Conservation (phyloP, 805 yeast genomes). For the Cyberlindnera maclurae region DNA sequence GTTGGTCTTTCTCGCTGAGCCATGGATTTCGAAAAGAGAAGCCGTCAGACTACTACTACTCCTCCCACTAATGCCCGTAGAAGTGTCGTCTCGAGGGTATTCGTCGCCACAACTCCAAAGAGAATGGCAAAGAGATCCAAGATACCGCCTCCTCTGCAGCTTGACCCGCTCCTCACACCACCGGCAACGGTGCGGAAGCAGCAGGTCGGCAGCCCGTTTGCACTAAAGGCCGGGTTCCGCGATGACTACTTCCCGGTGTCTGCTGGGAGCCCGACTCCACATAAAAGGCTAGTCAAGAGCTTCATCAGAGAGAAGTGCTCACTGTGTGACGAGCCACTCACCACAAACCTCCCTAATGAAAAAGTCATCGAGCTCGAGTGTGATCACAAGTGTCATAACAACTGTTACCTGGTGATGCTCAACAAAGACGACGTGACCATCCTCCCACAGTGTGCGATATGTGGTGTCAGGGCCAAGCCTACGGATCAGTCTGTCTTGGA, state of each 20-base stretch:
- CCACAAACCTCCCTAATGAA: slow-evolving; percentile 35
- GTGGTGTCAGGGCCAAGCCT: slow-evolving; percentile 22
- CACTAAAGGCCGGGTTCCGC: neutral
- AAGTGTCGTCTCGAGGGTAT: neutral
- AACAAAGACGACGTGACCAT: slow-evolving; percentile 12
- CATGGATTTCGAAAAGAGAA: slow-evolving; percentile 7
- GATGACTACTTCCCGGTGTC: no score
- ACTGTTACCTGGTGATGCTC: slow-evolving; percentile 32
- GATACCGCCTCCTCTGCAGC: slow-evolving; percentile 17
- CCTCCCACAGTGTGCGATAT: slow-evolving; percentile 24
- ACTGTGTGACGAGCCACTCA: slow-evolving; percentile 38
- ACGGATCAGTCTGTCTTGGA: slow-evolving; percentile 24
- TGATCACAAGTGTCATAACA: slow-evolving; percentile 37
- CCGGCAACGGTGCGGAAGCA: slow-evolving; percentile 14
- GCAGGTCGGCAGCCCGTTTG: neutral
- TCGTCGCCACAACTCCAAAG: slow-evolving; percentile 9
- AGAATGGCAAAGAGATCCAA: slow-evolving; percentile 17
- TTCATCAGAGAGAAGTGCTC: slow-evolving; percentile 29
- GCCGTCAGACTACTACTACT: neutral
- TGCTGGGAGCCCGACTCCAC: slow-evolving; percentile 1
- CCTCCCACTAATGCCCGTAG: slow-evolving; percentile 1
- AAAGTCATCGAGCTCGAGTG: slow-evolving; percentile 34
- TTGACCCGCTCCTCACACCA: slow-evolving; percentile 16
- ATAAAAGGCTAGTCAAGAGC: slow-evolving; percentile 4
- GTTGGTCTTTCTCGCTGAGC: no score